Percentiles rank a stretch among this genome's conserved stretches.
phyloP scores from a whole-genome alignment of 495 filamentous ascomycete genomes.

The Xylaria sp. region DNA sequence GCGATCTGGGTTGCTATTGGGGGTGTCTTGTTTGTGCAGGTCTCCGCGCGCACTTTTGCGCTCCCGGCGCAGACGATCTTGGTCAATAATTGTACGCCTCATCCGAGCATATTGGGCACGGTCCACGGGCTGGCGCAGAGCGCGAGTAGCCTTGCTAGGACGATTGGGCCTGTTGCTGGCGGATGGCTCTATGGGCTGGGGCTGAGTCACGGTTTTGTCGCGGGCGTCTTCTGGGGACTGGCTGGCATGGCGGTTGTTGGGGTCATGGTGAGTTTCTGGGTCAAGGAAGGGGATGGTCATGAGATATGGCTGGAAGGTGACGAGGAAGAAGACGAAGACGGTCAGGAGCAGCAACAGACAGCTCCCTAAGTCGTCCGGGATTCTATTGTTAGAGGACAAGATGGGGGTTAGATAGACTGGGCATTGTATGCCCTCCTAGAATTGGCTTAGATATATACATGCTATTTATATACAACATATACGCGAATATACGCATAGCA shows the following conservation, averaged over 20 bases:
- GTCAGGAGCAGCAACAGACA: not conserved
- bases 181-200: constrained; percentile 77
- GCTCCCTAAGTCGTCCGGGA: not conserved
- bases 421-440: not conserved
- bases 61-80: constrained; percentile 79
- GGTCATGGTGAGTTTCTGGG: constrained; percentile 66
- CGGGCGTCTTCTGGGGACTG: constrained; percentile 79
- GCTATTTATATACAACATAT: not conserved
- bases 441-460: not conserved
- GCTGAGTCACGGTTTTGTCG: constrained; percentile 71
- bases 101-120: constrained; percentile 80
- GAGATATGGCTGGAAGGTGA: constrained; percentile 74
- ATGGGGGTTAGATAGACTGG: not conserved
- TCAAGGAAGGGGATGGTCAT: constrained; percentile 77
- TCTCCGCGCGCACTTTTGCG: constrained; percentile 81
- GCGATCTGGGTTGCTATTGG: constrained; percentile 74
- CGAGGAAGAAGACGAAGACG: constrained; percentile 39
- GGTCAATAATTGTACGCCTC: constrained; percentile 83
- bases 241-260: constrained; percentile 68
- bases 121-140: constrained; percentile 84
- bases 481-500: not conserved
- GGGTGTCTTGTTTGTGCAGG: constrained; percentile 72
- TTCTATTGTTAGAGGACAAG: not conserved
- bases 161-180: constrained; percentile 75
- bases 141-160: constrained; percentile 72